Evolutionary conservation across 305 asterid species (phyloP).

Genomic region (Fraxinus sp.): DNA sequence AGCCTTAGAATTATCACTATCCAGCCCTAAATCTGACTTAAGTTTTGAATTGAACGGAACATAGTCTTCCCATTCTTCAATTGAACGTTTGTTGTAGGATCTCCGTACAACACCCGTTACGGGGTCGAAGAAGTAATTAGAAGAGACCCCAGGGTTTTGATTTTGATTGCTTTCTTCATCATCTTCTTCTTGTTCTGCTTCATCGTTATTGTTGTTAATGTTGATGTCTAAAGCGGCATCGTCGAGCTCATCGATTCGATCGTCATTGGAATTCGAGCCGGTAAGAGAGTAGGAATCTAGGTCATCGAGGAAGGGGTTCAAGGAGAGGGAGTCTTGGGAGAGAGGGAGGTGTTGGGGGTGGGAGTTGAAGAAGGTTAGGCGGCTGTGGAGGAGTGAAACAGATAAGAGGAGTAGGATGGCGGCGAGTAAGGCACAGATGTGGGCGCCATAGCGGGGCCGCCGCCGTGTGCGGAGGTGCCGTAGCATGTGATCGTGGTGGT

Average conservation of each 20-base stretch:
- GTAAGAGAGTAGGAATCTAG: constrained; percentile 56
- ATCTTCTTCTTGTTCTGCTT: constrained; percentile 59
- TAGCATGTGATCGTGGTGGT: constrained; percentile 29
- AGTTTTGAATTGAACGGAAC: constrained; percentile 59
- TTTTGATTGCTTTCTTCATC: constrained; percentile 48
- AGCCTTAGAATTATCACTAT: constrained; percentile 32
- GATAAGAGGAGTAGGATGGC: constrained; percentile 78
- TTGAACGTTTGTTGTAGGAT: constrained; percentile 62
- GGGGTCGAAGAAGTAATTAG: constrained; percentile 66
- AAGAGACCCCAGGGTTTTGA: constrained; percentile 44
- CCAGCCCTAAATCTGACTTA: constrained; percentile 57
- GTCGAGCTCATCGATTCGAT: constrained; percentile 85
- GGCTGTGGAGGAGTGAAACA: constrained; percentile 77
- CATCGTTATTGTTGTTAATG: constrained; percentile 37
- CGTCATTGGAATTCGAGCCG: constrained; percentile 48
- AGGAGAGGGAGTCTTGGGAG: constrained; percentile 42
- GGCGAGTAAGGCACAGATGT: constrained; percentile 59
- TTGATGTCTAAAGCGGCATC: constrained; percentile 42
- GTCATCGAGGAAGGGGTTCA: constrained; percentile 68
- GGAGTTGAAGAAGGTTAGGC: constrained; percentile 65
- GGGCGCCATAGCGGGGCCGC: constrained; percentile 72
- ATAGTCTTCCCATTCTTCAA: constrained; percentile 96
- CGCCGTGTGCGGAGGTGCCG: constrained; percentile 65
- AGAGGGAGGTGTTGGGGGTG: constrained; percentile 41
- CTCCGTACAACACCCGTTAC: constrained; percentile 66